Evolutionary conservation across 768 basidiomycete genomes (phyloP).

Genomic region (Sporobolomyces phaffii): DNA sequence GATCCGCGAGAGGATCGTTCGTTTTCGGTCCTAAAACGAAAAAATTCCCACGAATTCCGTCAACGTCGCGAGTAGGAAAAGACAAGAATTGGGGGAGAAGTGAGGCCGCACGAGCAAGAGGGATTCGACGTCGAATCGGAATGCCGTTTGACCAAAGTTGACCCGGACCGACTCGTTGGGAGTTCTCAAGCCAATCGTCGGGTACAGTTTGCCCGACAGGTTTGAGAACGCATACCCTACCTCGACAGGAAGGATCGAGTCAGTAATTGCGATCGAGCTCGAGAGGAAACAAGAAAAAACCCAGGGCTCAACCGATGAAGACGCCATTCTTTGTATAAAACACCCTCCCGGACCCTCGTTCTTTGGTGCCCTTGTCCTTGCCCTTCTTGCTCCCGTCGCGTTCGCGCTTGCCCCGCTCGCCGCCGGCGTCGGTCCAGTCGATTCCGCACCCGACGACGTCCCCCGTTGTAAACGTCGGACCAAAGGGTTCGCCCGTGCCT

Average conservation of each 20-base stretch:
- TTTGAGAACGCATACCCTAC: constrained; percentile 37
- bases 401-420: not conserved
- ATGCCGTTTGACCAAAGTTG: constrained; percentile 82
- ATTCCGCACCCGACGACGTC: constrained; percentile 89
- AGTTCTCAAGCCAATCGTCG: constrained; percentile 82
- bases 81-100: not conserved
- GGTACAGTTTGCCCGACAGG: constrained; percentile 63
- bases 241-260: not conserved
- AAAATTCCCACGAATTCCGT: too few relatives aligned
- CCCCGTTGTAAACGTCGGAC: constrained; percentile 71
- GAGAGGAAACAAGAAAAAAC: too few relatives aligned
- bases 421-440: constrained; percentile 58
- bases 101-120: constrained; percentile 53
- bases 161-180: constrained; percentile 67
- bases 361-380: constrained; percentile 2
- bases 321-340: constrained; percentile 88
- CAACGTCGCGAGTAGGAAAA: too few relatives aligned
- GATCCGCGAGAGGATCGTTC: constrained; percentile 13
- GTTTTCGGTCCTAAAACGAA: constrained; percentile 42
- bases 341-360: constrained; percentile 51
- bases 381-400: constrained; percentile 4
- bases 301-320: too few relatives aligned
- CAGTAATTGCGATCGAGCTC: too few relatives aligned
- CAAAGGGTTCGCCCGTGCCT: constrained; percentile 62
- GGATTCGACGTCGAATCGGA: constrained; percentile 83